Conservation (phyloP, 78 protist species). For the Mantamonas sphyraenae region DNA sequence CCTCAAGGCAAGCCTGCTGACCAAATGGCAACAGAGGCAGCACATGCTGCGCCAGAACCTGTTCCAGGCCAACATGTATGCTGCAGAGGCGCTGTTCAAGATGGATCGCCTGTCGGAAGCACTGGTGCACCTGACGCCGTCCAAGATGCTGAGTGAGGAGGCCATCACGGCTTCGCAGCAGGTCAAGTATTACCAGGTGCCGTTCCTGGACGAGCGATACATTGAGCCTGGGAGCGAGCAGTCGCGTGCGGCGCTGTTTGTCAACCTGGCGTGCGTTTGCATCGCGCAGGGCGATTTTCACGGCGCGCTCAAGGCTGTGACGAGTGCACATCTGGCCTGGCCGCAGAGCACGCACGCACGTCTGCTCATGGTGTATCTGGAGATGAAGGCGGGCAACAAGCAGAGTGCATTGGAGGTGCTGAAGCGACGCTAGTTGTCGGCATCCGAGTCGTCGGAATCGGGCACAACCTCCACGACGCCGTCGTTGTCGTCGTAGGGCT, state of each 20-base stretch:
- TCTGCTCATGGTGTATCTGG: not conserved
- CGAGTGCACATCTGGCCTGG: no score
- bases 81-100: conserved; percentile 2
- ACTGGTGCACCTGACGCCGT: conserved; percentile 3
- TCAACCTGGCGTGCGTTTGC: no score
- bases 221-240: no score
- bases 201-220: no score
- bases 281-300: no score
- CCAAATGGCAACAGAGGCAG: not conserved
- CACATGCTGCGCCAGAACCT: not conserved
- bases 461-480: not conserved
- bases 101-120: not conserved
- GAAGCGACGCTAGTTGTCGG: not conserved
- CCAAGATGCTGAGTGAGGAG: no score
- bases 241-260: no score
- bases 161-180: no score
- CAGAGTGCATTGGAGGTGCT: not conserved
- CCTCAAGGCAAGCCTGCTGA: no score
- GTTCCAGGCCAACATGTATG: not conserved
- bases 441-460: not conserved
- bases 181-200: no score
- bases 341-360: no score
- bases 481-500: not conserved
- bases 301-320: no score
- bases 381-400: not conserved